Conservation (phyloP, 1,284 basidiomycete genomes). For the Trichosporon inkin region DNA sequence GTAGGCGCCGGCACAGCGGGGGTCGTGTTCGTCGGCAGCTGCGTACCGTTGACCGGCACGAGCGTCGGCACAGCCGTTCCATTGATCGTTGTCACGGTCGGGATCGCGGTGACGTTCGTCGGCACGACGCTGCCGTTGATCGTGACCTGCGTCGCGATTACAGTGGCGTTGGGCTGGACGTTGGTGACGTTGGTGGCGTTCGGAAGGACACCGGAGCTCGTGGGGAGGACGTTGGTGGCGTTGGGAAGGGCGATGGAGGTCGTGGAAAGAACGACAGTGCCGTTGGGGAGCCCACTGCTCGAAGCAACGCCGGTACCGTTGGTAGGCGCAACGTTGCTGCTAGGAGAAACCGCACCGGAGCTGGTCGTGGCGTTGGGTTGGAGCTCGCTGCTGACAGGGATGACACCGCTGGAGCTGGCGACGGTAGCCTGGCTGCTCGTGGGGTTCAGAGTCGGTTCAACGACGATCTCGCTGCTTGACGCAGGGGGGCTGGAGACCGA, state of each 20-base stretch:
- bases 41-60: neutral
- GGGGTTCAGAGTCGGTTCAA: no score
- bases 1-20: neutral
- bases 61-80: neutral
- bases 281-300: neutral
- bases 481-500: no score
- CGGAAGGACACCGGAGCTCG: neutral
- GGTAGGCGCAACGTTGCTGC: neutral
- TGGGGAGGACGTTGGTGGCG: neutral
- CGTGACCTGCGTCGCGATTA: neutral
- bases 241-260: neutral
- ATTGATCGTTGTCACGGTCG: neutral
- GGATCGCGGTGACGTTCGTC: neutral
- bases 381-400: neutral
- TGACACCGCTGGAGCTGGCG: no score
- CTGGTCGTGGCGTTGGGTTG: no score
- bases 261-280: neutral
- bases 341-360: no score
- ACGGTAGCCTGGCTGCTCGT: no score
- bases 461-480: no score
- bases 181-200: neutral
- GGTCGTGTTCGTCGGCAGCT: neutral
- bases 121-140: neutral
- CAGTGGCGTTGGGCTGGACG: neutral
- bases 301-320: neutral